Evolutionary conservation across 148 eudicot species (phyloP), one percentile per base, ranked within the genome.

Genomic region (Dysphania ambrosioides): DNA sequence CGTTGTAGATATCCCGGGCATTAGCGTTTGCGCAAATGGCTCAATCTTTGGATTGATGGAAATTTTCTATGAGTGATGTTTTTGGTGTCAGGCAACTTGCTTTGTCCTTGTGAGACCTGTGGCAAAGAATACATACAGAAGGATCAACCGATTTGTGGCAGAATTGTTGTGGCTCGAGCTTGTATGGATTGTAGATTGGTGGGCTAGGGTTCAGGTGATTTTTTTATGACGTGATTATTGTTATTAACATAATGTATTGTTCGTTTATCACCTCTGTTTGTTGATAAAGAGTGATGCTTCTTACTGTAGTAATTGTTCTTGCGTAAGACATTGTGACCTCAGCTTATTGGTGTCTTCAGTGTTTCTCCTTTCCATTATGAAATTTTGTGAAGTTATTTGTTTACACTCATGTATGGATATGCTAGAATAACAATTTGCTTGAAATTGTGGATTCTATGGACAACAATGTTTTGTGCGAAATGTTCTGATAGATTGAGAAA

Each of bases 121-220:
- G 35, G 88, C 98, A 19, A 93, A 93, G 83, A 93, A 70, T 71
- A 77, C 80, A 10, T 88, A 92, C 79, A 75, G 96, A 70, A 90
- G 88, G 77, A 90, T 95, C 75, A 92, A 88, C 68, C 85, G 91
- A 79, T 80, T 66, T 74, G 85, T 90, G 32, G 96, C 93, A 0
- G 99, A 95, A 75, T 79, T 95, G 70, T 71, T 95, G 75, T 95
- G 97, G 97, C 82, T 88, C 30, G 92, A 92, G 86, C 93, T 95
- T 8, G 89, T 95, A 27, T 95, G 99, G 96, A 77, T 95, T 19
- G 79, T 95, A 18, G 99, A 95, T 80, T 95, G 99, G 99, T 90
- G 97, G 99, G 96, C 94, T 29, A 84, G 85, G 26, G 93, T 95
- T 77, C 82, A 95, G 97, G 98, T 90, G 66, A 75, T 23, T 44